Evolutionary conservation across 495 filamentous ascomycete species (phyloP).

Genomic region (Penicillium longicatenatum): DNA sequence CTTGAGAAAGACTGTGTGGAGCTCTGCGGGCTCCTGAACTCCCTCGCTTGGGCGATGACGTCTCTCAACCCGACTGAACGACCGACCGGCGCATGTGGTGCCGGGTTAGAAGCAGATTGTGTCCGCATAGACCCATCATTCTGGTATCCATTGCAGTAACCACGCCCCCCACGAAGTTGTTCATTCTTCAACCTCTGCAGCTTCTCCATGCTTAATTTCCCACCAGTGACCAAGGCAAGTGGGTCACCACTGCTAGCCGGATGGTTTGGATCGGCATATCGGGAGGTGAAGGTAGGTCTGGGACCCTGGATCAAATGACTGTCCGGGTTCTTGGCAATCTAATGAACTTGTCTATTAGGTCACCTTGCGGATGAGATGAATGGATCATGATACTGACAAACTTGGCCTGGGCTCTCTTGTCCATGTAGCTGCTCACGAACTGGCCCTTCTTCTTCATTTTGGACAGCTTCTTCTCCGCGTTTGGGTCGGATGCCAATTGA

Average conservation of each 20-base stretch:
- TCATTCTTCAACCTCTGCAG: constrained; percentile 9
- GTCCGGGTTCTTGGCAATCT: constrained; percentile 29
- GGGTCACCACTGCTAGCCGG: constrained; percentile 42
- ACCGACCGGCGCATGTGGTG: constrained; percentile 15
- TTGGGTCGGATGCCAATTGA: constrained; percentile 28
- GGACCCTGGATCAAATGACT: constrained; percentile 28
- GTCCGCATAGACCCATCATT: not conserved
- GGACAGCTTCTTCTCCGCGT: constrained; percentile 35
- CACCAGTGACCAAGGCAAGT: constrained; percentile 45
- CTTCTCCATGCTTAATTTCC: constrained; percentile 28
- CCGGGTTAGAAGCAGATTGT: constrained; percentile 11
- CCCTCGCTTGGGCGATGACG: constrained; percentile 6
- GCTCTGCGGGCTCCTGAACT: constrained; percentile 3
- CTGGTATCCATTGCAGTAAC: not conserved
- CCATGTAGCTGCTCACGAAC: constrained; percentile 56
- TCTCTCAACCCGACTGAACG: constrained; percentile 8
- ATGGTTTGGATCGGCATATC: constrained; percentile 58
- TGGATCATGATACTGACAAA: constrained; percentile 58
- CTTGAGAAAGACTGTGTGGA: not conserved
- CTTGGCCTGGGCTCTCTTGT: constrained; percentile 50
- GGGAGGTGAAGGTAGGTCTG: constrained; percentile 43
- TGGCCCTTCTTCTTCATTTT: constrained; percentile 38
- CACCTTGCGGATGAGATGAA: not conserved
- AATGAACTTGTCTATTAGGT: not conserved
- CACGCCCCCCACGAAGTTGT: not conserved